These are phyloP conservation scores for Xerocomellus intermedius DNA, from an alignment of 768 basidiomycete genomes.

Conservation along the genomic window DNA sequence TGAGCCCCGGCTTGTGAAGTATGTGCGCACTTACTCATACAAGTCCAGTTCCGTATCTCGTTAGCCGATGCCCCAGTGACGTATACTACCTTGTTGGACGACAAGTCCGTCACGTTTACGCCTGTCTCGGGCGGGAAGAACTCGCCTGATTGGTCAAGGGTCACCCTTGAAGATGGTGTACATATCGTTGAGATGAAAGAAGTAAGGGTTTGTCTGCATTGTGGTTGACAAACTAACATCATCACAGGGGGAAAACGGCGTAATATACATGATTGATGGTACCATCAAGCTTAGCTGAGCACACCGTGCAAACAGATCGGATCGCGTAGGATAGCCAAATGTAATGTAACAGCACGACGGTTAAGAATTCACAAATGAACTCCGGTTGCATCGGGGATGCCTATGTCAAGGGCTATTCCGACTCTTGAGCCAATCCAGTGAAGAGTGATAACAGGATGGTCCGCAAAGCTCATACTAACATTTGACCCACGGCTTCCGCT, in stretches of 20 bases:
- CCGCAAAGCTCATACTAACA: too few species aligned
- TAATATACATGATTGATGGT: slow-evolving; percentile 44
- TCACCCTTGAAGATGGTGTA: slow-evolving; percentile 54
- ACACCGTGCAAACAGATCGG: not conserved
- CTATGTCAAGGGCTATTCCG: not conserved
- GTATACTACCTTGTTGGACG: slow-evolving; percentile 59
- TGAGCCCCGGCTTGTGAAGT: slow-evolving; percentile 32
- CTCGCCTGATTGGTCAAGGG: slow-evolving; percentile 55
- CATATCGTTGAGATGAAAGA: slow-evolving; percentile 60
- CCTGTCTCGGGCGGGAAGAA: slow-evolving; percentile 33
- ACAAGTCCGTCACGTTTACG: slow-evolving; percentile 56
- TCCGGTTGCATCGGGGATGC: not conserved
- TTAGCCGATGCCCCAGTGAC: slow-evolving; percentile 38
- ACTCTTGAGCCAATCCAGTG: not conserved
- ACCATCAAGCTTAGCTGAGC: slow-evolving; percentile 29
- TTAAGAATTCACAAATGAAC: not conserved
- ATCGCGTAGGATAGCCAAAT: not conserved
- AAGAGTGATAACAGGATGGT: not conserved
- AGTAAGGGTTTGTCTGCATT: slow-evolving; percentile 37
- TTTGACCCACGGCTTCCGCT: too few species aligned
- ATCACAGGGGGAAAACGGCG: slow-evolving; percentile 41
- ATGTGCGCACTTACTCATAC: not conserved
- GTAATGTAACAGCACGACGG: not conserved
- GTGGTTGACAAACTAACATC: not conserved
- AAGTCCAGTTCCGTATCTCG: slow-evolving; percentile 42